These are phyloP conservation scores for Dipodascopsis tothii DNA, from an alignment of 805 yeast genomes.

Conservation along the genomic window DNA sequence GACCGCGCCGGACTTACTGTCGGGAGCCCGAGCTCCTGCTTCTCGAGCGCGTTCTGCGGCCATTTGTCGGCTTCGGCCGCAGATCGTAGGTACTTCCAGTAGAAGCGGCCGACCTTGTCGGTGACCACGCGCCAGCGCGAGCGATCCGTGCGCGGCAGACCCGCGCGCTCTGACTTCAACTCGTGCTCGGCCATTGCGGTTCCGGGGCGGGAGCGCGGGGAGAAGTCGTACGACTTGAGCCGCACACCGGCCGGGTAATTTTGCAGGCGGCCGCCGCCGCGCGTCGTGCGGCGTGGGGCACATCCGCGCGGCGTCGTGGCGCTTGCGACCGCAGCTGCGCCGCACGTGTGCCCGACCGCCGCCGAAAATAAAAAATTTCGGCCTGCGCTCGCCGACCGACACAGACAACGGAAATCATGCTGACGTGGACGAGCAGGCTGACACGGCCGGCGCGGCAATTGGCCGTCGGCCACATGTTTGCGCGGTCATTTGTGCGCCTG, in stretches of 20 bases:
- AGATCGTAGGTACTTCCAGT: constrained; percentile 56
- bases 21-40: constrained; percentile 45
- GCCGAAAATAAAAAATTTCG: too few relatives aligned
- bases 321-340: too few relatives aligned
- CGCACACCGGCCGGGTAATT: too few relatives aligned
- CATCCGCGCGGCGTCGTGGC: too few relatives aligned
- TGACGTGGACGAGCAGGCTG: not conserved
- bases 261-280: too few relatives aligned
- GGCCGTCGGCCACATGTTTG: not conserved
- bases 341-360: too few relatives aligned
- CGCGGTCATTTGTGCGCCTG: not conserved
- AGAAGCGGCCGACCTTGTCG: constrained; percentile 50
- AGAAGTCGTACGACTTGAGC: too few relatives aligned
- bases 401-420: too few relatives aligned
- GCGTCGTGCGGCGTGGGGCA: too few relatives aligned
- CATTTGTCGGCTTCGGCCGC: constrained; percentile 31
- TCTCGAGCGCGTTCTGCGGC: constrained; percentile 46
- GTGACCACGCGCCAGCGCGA: constrained; percentile 66
- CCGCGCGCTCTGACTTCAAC: constrained; percentile 53
- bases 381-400: too few relatives aligned
- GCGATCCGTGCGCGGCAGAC: constrained; percentile 61
- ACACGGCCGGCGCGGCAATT: not conserved
- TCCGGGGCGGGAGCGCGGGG: too few relatives aligned
- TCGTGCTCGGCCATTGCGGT: too few relatives aligned
- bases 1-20: constrained; percentile 9